These are phyloP conservation scores for Mercurialis annua DNA, from an alignment of 345 rosid species.

Conservation along the genomic window DNA sequence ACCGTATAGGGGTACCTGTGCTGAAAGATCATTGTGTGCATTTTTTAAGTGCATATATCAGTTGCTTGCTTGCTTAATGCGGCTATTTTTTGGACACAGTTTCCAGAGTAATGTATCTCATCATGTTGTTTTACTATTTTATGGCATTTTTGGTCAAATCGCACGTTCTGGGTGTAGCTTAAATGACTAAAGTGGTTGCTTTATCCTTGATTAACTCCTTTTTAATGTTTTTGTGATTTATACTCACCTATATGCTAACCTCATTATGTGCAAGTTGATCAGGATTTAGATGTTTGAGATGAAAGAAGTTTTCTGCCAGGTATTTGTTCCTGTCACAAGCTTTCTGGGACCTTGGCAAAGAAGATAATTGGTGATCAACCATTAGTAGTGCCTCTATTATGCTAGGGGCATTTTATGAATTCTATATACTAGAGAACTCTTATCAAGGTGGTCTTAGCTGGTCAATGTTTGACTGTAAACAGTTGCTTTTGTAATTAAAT, in stretches of 20 bases:
- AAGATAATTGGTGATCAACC: conserved; percentile 22
- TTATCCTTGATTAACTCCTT: not conserved
- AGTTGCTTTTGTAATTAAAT: not conserved
- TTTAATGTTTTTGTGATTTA: not conserved
- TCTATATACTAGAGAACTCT: not conserved
- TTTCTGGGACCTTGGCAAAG: conserved; percentile 20
- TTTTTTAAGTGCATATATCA: not conserved
- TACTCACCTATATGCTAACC: conserved; percentile 19
- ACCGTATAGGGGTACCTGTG: not conserved
- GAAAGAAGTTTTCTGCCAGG: conserved; percentile 18
- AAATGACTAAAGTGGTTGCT: not conserved
- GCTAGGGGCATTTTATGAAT: not conserved
- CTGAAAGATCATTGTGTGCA: not conserved
- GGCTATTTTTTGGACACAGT: not conserved
- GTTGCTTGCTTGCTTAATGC: too few species aligned
- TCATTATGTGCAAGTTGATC: conserved; percentile 31
- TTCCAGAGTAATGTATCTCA: not conserved
- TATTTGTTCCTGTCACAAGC: conserved; percentile 15
- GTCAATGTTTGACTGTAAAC: conserved; percentile 10
- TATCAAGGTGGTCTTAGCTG: not conserved
- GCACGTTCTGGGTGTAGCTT: not conserved
- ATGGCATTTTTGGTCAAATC: too few species aligned
- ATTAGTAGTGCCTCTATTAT: not conserved
- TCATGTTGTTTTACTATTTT: not conserved
- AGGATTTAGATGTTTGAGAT: conserved; percentile 29